Percentiles rank a stretch among this genome's conserved stretches.
These are phyloP conservation scores for Suillus tomentosus DNA, from an alignment of 768 basidiomycete genomes.

Conservation along the genomic window DNA sequence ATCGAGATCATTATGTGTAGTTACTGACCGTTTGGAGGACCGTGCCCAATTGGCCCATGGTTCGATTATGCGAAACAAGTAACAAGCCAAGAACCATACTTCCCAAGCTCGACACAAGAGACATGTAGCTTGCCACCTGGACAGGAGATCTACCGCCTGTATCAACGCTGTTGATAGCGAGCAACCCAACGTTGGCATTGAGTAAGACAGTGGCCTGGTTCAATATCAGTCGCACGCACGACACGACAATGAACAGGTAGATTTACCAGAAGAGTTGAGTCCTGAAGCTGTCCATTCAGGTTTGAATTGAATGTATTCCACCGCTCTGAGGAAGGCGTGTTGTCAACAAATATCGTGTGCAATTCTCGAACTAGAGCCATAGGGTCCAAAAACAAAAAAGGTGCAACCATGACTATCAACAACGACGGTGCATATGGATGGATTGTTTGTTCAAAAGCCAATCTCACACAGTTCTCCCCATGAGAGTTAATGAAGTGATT, in stretches of 20 bases:
- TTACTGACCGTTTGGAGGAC: slow-evolving; percentile 32
- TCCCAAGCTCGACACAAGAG: slow-evolving; percentile 37
- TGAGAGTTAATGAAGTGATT: slow-evolving; percentile 43
- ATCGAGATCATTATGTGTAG: slow-evolving; percentile 11
- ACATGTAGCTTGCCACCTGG: slow-evolving; percentile 42
- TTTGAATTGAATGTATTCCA: slow-evolving; percentile 50
- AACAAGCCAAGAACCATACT: slow-evolving; percentile 40
- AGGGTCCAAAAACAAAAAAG: slow-evolving; percentile 53
- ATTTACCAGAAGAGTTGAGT: slow-evolving; percentile 54
- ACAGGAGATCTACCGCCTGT: slow-evolving; percentile 21
- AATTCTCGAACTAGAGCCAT: slow-evolving; percentile 46
- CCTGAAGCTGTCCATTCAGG: slow-evolving; percentile 51
- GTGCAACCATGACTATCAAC: slow-evolving; percentile 40
- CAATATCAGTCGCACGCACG: not conserved
- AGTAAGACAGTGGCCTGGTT: slow-evolving; percentile 50
- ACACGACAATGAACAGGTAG: not conserved
- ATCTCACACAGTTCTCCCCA: slow-evolving; percentile 46
- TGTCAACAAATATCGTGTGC: slow-evolving; percentile 52
- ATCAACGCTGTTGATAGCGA: slow-evolving; percentile 50
- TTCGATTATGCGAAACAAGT: slow-evolving; percentile 40
- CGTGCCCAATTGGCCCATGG: slow-evolving; percentile 20
- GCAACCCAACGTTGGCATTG: slow-evolving; percentile 53
- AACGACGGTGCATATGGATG: slow-evolving; percentile 34
- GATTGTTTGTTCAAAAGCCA: slow-evolving; percentile 37
- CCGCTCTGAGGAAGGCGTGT: slow-evolving; percentile 36